Conservation (phyloP, 176 grass and related monocot genomes). For the Ampelocalamus luodianensis region DNA sequence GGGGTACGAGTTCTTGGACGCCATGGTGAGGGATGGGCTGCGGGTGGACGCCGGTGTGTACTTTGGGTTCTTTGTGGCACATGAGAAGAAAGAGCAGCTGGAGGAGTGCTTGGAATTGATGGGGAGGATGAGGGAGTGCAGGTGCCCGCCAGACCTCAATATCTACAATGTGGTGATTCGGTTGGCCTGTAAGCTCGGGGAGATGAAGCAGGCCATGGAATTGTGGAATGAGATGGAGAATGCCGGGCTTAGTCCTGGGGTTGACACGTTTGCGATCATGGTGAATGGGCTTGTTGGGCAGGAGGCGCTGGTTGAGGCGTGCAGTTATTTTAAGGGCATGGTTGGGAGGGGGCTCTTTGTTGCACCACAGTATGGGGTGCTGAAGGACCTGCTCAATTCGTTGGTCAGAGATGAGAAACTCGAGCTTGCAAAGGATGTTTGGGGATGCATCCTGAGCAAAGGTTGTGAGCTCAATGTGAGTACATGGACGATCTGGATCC, state of each 20-base stretch:
- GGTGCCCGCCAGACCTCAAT: conserved; percentile 59
- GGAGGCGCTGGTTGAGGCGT: conserved; percentile 65
- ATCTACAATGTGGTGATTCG: conserved; percentile 84
- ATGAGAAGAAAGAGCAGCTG: too few species aligned
- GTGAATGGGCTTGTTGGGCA: conserved; percentile 73
- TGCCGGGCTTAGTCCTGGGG: conserved; percentile 59
- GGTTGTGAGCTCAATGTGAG: conserved; percentile 83
- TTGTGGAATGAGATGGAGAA: conserved; percentile 91
- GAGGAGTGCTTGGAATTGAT: conserved; percentile 92
- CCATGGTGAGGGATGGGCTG: conserved; percentile 62
- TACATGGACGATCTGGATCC: conserved; percentile 96
- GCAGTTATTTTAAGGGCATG: conserved; percentile 85
- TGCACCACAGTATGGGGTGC: conserved; percentile 76
- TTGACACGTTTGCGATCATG: conserved; percentile 89
- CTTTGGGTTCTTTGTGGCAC: too few species aligned
- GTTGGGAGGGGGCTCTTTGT: conserved; percentile 78
- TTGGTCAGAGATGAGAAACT: conserved; percentile 77
- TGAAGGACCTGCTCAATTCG: conserved; percentile 87
- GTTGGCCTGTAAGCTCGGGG: conserved; percentile 77
- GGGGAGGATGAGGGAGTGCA: conserved; percentile 71
- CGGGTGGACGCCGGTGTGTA: too few species aligned
- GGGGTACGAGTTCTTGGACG: conserved; percentile 78
- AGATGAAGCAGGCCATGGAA: conserved; percentile 63
- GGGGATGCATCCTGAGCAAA: conserved; percentile 74
- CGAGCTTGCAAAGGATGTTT: conserved; percentile 89